Conservation (phyloP, 345 rosid genomes). For the Diplotaxis tenuifolia region DNA sequence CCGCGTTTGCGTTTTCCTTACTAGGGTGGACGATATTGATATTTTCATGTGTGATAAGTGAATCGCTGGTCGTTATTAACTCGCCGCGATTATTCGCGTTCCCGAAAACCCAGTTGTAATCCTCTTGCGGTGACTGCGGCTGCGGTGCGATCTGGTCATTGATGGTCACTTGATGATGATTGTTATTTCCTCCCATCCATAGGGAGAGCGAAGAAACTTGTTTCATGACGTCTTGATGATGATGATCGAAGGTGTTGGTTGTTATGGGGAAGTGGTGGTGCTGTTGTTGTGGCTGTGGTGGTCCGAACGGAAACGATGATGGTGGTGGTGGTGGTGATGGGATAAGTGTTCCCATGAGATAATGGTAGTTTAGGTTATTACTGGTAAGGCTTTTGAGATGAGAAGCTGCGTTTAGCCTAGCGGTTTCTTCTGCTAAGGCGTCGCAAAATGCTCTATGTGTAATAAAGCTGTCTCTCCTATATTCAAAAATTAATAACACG, state of each 20-base stretch:
- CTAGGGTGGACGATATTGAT: background rate
- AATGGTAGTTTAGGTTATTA: constrained; percentile 48
- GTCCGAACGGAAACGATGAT: constrained; percentile 53
- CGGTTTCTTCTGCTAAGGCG: constrained; percentile 95
- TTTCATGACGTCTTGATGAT: constrained; percentile 41
- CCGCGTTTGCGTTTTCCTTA: constrained; percentile 36
- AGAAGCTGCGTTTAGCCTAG: constrained; percentile 77
- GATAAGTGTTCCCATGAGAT: constrained; percentile 49
- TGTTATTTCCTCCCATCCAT: constrained; percentile 40
- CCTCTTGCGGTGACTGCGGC: constrained; percentile 17
- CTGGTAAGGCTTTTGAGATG: constrained; percentile 39
- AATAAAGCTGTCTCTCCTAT: constrained; percentile 91
- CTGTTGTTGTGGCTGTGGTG: constrained; percentile 34
- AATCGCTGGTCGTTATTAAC: constrained; percentile 22
- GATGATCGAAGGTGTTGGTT: constrained; percentile 37
- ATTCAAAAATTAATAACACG: background rate
- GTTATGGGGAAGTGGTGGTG: constrained; percentile 35
- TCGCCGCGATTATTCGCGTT: constrained; percentile 31
- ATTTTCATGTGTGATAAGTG: constrained; percentile 25
- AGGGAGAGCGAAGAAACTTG: constrained; percentile 27
- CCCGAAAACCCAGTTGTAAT: constrained; percentile 31
- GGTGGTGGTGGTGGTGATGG: constrained; percentile 41
- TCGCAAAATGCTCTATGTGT: constrained; percentile 99
- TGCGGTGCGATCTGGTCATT: constrained; percentile 22
- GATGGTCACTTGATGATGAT: constrained; percentile 30